A percentile compares a stretch with the other conserved stretches of the same genome.
These are phyloP conservation scores for Ambrosiella xylebori DNA, from an alignment of 2,329 filamentous ascomycete species.

Conservation along the genomic window DNA sequence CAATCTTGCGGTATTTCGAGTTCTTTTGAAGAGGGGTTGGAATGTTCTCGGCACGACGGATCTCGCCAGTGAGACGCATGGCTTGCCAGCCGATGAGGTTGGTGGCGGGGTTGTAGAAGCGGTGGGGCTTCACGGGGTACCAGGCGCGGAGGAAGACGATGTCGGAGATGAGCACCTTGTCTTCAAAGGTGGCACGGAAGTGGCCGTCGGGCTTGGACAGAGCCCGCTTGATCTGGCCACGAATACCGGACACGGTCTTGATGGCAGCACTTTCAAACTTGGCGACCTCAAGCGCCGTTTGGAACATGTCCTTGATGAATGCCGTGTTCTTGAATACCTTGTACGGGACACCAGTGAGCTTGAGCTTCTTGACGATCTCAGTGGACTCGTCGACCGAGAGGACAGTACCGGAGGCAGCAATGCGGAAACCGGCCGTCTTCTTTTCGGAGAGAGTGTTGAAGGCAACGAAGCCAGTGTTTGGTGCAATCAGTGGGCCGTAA, in stretches of 20 bases:
- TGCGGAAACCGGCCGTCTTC: constrained; percentile 74
- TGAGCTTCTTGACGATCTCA: constrained; percentile 98
- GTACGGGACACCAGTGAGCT: constrained; percentile 81
- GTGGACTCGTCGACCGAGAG: constrained; percentile 87
- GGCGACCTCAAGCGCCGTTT: constrained; percentile 75
- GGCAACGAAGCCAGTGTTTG: constrained; percentile 89
- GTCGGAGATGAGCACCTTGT: constrained; percentile 93
- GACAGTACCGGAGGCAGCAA: constrained; percentile 86
- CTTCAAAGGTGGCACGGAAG: constrained; percentile 94
- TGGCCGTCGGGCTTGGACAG: constrained; percentile 85
- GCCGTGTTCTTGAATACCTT: constrained; percentile 99
- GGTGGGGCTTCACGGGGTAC: constrained; percentile 88
- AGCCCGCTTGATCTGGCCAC: constrained; percentile 93
- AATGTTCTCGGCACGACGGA: constrained; percentile 60
- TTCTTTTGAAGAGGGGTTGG: constrained; percentile 67
- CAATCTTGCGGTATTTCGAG: constrained; percentile 60
- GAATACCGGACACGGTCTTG: constrained; percentile 86
- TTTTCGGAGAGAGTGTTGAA: constrained; percentile 69
- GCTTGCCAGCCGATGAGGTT: constrained; percentile 84
- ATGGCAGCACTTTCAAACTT: constrained; percentile 96
- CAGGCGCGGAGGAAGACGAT: constrained; percentile 92
- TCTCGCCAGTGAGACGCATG: constrained; percentile 88
- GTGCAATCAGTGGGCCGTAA: constrained; percentile 85
- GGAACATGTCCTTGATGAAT: constrained; percentile 99
- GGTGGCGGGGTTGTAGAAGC: constrained; percentile 92